A percentile compares a stretch with the other conserved stretches of the same genome.
Evolutionary conservation across 192 early-diverging fungal genomes (phyloP).

Genomic region (Podila horticola): DNA sequence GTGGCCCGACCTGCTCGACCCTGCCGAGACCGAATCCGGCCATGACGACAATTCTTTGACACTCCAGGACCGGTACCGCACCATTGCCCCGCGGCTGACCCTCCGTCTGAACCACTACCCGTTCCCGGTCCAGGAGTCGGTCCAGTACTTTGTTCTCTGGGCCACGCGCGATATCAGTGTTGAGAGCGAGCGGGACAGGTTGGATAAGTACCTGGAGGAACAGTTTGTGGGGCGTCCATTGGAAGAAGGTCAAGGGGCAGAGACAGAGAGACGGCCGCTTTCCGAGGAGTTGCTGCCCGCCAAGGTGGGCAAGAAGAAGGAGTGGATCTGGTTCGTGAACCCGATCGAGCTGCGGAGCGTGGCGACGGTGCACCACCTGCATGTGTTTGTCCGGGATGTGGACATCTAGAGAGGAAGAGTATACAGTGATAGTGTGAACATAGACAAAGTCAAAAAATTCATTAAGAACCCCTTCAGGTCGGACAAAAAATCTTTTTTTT

Average conservation of each 20-base stretch:
- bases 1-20: slow-evolving; percentile 36
- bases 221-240: background rate
- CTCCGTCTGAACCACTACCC: slow-evolving; percentile 41
- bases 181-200: slow-evolving; percentile 3
- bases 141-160: slow-evolving; percentile 54
- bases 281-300: slow-evolving; percentile 10
- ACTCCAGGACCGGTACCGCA: background rate
- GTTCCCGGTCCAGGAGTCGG: slow-evolving; percentile 37
- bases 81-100: slow-evolving; percentile 25
- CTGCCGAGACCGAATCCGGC: slow-evolving; percentile 4
- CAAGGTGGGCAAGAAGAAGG: slow-evolving; percentile 23
- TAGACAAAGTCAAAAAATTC: too few relatives aligned
- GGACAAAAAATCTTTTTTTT: too few relatives aligned
- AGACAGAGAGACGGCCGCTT: background rate
- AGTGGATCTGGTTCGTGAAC: slow-evolving; percentile 49
- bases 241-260: background rate
- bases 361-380: slow-evolving; percentile 34
- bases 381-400: slow-evolving; percentile 47
- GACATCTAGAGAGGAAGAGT: background rate
- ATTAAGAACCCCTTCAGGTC: too few relatives aligned
- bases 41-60: background rate
- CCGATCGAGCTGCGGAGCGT: slow-evolving; percentile 36
- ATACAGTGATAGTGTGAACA: too few relatives aligned
- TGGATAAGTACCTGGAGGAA: slow-evolving; percentile 13
- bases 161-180: slow-evolving; percentile 33